Percentiles rank a stretch among this genome's conserved stretches.
These are phyloP conservation scores for Phytophthora ohioensis DNA, from an alignment of 352 stramenopile species.

Conservation along the genomic window DNA sequence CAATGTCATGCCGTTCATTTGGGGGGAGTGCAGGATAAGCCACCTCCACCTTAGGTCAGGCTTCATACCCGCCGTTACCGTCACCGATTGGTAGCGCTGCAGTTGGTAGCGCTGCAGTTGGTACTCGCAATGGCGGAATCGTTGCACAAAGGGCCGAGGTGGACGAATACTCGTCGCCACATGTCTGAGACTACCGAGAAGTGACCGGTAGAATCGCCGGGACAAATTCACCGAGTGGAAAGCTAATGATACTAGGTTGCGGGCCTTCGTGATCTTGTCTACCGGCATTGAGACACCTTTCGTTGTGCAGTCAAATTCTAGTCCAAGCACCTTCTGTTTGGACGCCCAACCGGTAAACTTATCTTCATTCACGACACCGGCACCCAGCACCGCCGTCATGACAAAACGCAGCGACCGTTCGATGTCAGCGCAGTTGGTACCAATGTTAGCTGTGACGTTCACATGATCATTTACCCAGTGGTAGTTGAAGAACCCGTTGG, in stretches of 20 bases:
- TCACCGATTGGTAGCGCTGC: background rate
- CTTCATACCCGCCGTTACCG: background rate
- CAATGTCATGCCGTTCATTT: constrained; percentile 22
- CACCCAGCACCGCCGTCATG: background rate
- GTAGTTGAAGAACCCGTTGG: background rate
- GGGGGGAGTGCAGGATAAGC: background rate
- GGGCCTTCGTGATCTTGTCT: background rate
- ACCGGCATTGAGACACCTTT: background rate
- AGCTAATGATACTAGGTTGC: background rate
- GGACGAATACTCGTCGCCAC: background rate
- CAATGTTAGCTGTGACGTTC: background rate
- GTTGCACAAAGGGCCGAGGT: background rate
- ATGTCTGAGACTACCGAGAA: background rate
- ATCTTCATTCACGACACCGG: constrained; percentile 3
- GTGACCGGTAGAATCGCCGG: background rate
- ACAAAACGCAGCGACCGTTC: background rate
- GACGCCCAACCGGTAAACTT: background rate
- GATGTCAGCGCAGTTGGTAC: background rate
- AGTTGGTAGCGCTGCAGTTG: background rate
- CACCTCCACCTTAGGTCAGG: constrained; percentile 29
- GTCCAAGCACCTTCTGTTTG: background rate
- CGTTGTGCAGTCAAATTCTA: background rate
- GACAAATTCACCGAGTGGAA: too few relatives aligned
- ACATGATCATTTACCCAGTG: constrained; percentile 6
- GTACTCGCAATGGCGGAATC: constrained; percentile 7